These are phyloP conservation scores for Caloboletus inedulis DNA, from an alignment of 1,284 basidiomycete genomes.

Conservation along the genomic window DNA sequence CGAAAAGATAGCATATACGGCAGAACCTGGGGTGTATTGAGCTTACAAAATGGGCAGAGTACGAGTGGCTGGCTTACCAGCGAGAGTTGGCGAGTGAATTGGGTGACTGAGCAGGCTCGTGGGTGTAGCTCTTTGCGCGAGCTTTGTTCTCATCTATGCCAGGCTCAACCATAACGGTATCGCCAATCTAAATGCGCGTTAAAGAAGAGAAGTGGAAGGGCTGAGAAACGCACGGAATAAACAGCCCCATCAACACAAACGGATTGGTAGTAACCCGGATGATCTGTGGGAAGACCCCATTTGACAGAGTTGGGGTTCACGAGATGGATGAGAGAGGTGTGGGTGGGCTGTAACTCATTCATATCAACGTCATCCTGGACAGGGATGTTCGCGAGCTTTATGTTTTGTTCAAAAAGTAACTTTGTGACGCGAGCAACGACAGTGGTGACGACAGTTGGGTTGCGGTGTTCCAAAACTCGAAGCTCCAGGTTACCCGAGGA, in stretches of 20 bases:
- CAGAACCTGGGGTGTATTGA: conserved; percentile 50
- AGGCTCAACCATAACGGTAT: conserved; percentile 57
- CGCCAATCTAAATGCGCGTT: conserved; percentile 45
- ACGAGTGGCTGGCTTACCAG: conserved; percentile 41
- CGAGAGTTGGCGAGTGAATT: conserved; percentile 48
- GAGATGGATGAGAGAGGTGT: conserved; percentile 37
- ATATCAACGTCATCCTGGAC: conserved; percentile 26
- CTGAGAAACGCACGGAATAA: conserved; percentile 45
- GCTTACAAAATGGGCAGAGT: neutral
- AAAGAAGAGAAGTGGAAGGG: neutral
- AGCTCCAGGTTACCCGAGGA: conserved; percentile 29
- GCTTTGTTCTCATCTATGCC: conserved; percentile 43
- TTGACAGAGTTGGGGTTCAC: conserved; percentile 44
- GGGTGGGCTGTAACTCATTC: conserved; percentile 22
- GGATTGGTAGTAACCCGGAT: conserved; percentile 39
- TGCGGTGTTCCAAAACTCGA: conserved; percentile 40
- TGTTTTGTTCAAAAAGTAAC: conserved; percentile 45
- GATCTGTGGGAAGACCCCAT: conserved; percentile 42
- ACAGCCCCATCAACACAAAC: conserved; percentile 52
- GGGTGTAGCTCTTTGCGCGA: conserved; percentile 36
- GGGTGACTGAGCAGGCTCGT: conserved; percentile 38
- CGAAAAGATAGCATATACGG: conserved; percentile 57
- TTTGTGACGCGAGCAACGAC: conserved; percentile 45
- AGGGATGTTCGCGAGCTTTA: conserved; percentile 37
- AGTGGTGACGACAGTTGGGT: conserved; percentile 49